Evolutionary conservation across 2,329 filamentous ascomycete species (phyloP).

Genomic region (Cordyceps tenuipes): DNA sequence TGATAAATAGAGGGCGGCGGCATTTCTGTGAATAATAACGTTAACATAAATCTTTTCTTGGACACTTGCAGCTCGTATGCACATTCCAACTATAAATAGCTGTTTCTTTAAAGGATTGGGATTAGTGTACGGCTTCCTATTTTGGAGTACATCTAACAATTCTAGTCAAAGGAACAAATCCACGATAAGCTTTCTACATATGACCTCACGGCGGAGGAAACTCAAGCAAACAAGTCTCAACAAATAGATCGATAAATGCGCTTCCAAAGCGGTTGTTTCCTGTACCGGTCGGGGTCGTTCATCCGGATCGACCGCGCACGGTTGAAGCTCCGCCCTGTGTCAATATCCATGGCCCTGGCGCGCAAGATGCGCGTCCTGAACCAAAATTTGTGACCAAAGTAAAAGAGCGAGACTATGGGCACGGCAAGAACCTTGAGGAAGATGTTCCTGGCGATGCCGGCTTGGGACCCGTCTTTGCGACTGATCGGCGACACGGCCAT

Average conservation of each 20-base stretch:
- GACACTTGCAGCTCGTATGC: neutral
- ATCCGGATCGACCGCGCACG: conserved; percentile 19
- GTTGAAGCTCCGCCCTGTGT: conserved; percentile 51
- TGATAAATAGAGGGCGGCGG: neutral
- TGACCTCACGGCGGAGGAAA: neutral
- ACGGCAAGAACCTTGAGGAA: conserved; percentile 56
- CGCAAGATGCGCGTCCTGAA: conserved; percentile 55
- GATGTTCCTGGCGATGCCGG: conserved; percentile 44
- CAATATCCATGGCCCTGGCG: conserved; percentile 63
- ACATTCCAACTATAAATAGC: too few species aligned
- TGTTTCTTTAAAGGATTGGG: too few species aligned
- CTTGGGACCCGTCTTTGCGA: neutral
- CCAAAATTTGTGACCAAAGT: conserved; percentile 60
- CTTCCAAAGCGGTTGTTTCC: conserved; percentile 22
- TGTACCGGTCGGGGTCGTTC: conserved; percentile 19
- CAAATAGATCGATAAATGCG: conserved; percentile 20
- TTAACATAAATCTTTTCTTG: neutral
- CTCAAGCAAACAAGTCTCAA: neutral
- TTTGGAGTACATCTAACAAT: too few species aligned
- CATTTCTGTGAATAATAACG: neutral
- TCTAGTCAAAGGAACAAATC: too few species aligned
- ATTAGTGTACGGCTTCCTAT: too few species aligned
- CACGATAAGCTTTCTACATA: neutral
- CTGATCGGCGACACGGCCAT: conserved; percentile 33
- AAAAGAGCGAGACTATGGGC: conserved; percentile 53